Base-by-base conservation (phyloP, 768 basidiomycete genomes). In the Suillus bovinus region DNA sequence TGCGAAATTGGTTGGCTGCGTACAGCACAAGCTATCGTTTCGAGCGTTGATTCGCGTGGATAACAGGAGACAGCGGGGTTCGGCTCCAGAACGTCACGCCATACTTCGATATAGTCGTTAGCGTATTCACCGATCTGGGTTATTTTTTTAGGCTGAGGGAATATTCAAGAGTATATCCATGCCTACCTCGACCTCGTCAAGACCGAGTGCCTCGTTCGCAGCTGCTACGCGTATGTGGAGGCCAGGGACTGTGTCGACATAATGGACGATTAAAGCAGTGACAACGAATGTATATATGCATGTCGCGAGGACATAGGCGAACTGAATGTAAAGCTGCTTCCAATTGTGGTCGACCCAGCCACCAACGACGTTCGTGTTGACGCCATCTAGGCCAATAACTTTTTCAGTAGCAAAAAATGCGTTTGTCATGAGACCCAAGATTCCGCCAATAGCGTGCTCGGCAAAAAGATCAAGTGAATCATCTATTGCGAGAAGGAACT, bases 381-480 rank as follows among this genome's bases (percentile, higher is more conserved):
- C 80, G 29, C 84, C 90, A 68, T 95, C 93, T 63, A 91, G 80
- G 17, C 78, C 78, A 24, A 89, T 87, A 56, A 94, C 79, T 7
- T 77, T 75, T 6, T 76, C 74, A 20, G 88, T 84, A 14, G 88
- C 93, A 69, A 96, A 93, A 68, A 95, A 81, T 20, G 78, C 93
- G 63, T 90, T 94, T 64, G 82, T 66, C 53, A 93, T 70, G n/a
- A 91, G 80, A 47, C 93, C 94, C 58, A 91, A 75, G 46, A 92
- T 84, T 27, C 93, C 92, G 11, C 93, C 93, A 41, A 96, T 77
- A 38, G 89, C 95, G 79, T 97, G 96, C 69, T 93, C 87, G n/a
- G 94, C 94, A 72, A 94, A 96, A 52, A 95, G 83, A 81, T 98
- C 95, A 52, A 97, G 87, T 0, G 93, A 86, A 70, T 96, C 95